Evolutionary conservation across 805 yeast species (phyloP).

Genomic region (Priceomyces melissophilus): DNA sequence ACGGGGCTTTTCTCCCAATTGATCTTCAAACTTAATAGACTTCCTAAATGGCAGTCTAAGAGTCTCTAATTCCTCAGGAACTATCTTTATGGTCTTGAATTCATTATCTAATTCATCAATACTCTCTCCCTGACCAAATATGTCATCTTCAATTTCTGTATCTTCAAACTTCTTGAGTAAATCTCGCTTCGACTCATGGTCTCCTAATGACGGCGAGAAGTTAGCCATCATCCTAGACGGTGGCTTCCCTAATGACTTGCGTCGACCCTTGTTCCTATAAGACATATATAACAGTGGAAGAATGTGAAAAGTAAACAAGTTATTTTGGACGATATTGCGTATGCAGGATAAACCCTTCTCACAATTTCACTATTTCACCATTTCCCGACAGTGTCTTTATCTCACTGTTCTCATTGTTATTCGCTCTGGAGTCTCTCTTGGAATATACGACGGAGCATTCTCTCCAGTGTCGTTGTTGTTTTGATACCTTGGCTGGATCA

Average conservation of each 20-base stretch:
- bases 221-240: conserved; percentile 7
- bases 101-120: conserved; percentile 20
- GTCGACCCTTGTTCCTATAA: neutral
- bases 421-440: conserved; percentile 28
- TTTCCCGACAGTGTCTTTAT: conserved; percentile 1
- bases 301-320: conserved; percentile 1
- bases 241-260: conserved; percentile 6
- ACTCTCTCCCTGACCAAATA: conserved; percentile 21
- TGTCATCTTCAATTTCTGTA: conserved; percentile 19
- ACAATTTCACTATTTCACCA: neutral
- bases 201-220: conserved; percentile 6
- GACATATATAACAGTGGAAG: neutral
- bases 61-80: conserved; percentile 5
- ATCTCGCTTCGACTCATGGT: conserved; percentile 14
- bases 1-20: conserved; percentile 4
- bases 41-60: conserved; percentile 5
- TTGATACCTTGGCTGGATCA: conserved; percentile 59
- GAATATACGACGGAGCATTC: conserved; percentile 45
- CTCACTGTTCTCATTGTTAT: conserved; percentile 12
- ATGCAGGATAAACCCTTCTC: neutral
- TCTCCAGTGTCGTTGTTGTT: conserved; percentile 66
- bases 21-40: conserved; percentile 2
- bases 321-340: neutral
- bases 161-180: conserved; percentile 17
- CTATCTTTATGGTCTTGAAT: conserved; percentile 21